Evolutionary conservation across 2,329 filamentous ascomycete species (phyloP), one percentile per base, ranked within the genome.

Genomic region (Dactylonectria macrodidyma): DNA sequence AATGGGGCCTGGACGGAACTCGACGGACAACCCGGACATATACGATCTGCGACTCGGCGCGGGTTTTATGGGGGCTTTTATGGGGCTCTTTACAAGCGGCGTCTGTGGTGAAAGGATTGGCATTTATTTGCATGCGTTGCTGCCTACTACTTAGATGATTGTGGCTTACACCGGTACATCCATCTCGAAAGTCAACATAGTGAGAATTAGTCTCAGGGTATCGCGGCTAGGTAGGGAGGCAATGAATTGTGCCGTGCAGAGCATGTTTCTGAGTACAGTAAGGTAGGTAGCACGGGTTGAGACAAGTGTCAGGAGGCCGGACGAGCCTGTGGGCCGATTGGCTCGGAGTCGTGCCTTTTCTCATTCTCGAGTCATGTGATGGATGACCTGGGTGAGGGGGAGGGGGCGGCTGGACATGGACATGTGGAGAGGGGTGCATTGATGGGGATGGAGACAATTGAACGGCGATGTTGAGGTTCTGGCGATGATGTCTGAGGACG

Each of bases 331-430:
- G 57, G 50, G 30, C 46, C 44, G 19, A 59, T 48, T 50, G 57
- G 33, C 22, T 16, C 9, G 36, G 36, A 30, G 8, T 12, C 30
- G 46, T 51, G 48, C 26, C 26, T 38, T 51, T 19, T 24, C 30
- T 50, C 34, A 9, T 9, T 33, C 3, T 41, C 11, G 16, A 24
- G 58, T 66, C 52, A 61, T 57, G 61, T 66, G 63, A 66, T 66
- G 50, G 16, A 26, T 34, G 22, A 19, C n/a, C n/a, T 66, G 50
- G 16, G 36, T 34, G 22, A 19, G 26, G 14, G 55, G 41, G 19
- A 57, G 6, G 58, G 14, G 24, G 44, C 19, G 22, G 7, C n/a
- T 48, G 19, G 51, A 19, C 9, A 19, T 44, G 41, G 14, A n/a
- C 26, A 38, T 11, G 48, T 12, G 22, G 24, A 46, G n/a, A 38